A percentile compares a stretch with the other conserved stretches of the same genome.
Evolutionary conservation across 179 eudicot genomes (phyloP).

Genomic region (Sideroxylon spinosum): DNA sequence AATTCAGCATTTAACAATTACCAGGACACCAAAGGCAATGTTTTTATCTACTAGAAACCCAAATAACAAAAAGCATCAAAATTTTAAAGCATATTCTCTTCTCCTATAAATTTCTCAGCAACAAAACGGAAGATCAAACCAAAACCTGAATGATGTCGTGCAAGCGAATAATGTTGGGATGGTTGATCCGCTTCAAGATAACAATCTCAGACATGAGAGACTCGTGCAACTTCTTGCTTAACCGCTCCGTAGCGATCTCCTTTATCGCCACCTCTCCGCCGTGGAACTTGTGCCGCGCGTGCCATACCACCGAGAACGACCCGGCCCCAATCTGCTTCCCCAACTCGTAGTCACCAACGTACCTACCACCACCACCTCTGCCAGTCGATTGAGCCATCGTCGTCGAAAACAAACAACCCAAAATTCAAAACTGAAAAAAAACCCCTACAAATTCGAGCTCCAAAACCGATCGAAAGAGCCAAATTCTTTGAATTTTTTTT

Average conservation of each 20-base stretch:
- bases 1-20: not conserved
- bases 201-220: slow-evolving; percentile 79
- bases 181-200: slow-evolving; percentile 67
- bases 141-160: slow-evolving; percentile 80
- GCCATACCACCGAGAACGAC: slow-evolving; percentile 94
- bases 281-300: slow-evolving; percentile 60
- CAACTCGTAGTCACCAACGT: slow-evolving; percentile 72
- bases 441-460: not conserved
- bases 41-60: not conserved
- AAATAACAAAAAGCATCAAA: not conserved
- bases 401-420: not conserved
- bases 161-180: slow-evolving; percentile 76
- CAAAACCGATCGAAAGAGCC: slow-evolving; percentile 10
- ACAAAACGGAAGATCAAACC: slow-evolving; percentile 4
- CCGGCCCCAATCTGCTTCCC: slow-evolving; percentile 77
- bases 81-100: not conserved
- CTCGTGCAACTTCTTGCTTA: slow-evolving; percentile 71
- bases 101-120: not conserved
- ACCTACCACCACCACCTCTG: slow-evolving; percentile 29
- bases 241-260: slow-evolving; percentile 55
- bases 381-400: slow-evolving; percentile 40
- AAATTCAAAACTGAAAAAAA: not conserved
- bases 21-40: not conserved
- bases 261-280: slow-evolving; percentile 90
- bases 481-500: not conserved